phyloP scores from a whole-genome alignment of 148 eudicot species.

The Cornus suecica region DNA sequence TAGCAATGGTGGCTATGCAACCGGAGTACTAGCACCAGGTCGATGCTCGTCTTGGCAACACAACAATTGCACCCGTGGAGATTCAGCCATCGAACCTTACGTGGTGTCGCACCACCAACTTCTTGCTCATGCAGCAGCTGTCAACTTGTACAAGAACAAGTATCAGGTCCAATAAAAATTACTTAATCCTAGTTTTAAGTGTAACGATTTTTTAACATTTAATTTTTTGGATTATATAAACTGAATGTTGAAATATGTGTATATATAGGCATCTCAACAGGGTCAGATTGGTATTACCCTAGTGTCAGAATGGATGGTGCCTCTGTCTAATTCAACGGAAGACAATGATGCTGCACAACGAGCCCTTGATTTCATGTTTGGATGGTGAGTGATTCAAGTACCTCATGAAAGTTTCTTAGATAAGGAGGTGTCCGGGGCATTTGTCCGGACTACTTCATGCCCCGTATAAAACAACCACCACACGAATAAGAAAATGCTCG shows the following conservation, averaged over 20 bases:
- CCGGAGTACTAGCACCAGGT: constrained; percentile 31
- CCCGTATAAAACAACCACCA: too few species aligned
- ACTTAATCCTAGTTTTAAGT: not conserved
- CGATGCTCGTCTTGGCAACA: constrained; percentile 29
- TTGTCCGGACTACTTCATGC: too few species aligned
- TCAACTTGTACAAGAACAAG: constrained; percentile 29
- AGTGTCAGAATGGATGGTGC: constrained; percentile 39
- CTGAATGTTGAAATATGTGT: not conserved
- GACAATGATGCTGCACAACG: constrained; percentile 29
- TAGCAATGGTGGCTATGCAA: constrained; percentile 8
- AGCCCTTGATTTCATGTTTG: constrained; percentile 49
- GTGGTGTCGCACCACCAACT: constrained; percentile 44
- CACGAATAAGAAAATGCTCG: too few species aligned
- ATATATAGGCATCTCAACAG: constrained; percentile 32
- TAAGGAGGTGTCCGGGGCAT: too few species aligned
- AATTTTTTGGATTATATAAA: not conserved
- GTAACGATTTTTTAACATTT: not conserved
- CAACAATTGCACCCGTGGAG: constrained; percentile 28
- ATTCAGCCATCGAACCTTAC: constrained; percentile 40
- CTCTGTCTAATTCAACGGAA: constrained; percentile 22
- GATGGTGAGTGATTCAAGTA: constrained; percentile 65
- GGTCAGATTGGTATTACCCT: constrained; percentile 50
- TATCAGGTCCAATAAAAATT: constrained; percentile 33
- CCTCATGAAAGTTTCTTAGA: too few species aligned
- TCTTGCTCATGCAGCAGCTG: constrained; percentile 52